A percentile compares a stretch with the other conserved stretches of the same genome.
Evolutionary conservation across 1,284 basidiomycete genomes (phyloP).

Genomic region (Tilletia walkeri): DNA sequence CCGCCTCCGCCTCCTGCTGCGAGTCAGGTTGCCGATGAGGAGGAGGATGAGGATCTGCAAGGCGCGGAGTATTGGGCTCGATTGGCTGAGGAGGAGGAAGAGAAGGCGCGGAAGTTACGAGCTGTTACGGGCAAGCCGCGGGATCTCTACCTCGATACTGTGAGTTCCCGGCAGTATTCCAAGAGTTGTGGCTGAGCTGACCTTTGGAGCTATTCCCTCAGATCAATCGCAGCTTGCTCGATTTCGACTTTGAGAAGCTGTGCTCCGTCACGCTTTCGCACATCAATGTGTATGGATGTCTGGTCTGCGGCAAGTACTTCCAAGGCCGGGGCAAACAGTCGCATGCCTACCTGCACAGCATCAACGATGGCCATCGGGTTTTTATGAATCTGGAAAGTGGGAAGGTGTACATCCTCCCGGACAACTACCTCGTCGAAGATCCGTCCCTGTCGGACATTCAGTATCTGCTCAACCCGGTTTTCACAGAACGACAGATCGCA

Average conservation of each 20-base stretch:
- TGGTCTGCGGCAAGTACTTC: conserved; percentile 98
- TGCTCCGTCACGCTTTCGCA: conserved; percentile 94
- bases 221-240: conserved; percentile 63
- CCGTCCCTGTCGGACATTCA: conserved; percentile 92
- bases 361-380: conserved; percentile 96
- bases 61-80: conserved; percentile 44
- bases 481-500: conserved; percentile 60
- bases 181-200: too few relatives aligned
- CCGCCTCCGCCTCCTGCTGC: conserved; percentile 36
- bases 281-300: conserved; percentile 95
- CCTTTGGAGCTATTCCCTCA: not conserved
- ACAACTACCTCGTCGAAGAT: conserved; percentile 91
- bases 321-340: conserved; percentile 90
- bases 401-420: conserved; percentile 96
- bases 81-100: conserved; percentile 55
- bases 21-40: conserved; percentile 13
- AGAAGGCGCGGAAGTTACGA: conserved; percentile 26
- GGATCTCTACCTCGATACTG: conserved; percentile 94
- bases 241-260: conserved; percentile 99
- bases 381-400: conserved; percentile 92
- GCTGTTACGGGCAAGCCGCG: conserved; percentile 60
- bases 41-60: conserved; percentile 29
- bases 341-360: conserved; percentile 93
- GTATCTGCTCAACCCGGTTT: conserved; percentile 81
- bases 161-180: conserved; percentile 56